These are phyloP conservation scores for Acanthamoeba sp. DNA, from an alignment of 208 protist species.

Conservation along the genomic window DNA sequence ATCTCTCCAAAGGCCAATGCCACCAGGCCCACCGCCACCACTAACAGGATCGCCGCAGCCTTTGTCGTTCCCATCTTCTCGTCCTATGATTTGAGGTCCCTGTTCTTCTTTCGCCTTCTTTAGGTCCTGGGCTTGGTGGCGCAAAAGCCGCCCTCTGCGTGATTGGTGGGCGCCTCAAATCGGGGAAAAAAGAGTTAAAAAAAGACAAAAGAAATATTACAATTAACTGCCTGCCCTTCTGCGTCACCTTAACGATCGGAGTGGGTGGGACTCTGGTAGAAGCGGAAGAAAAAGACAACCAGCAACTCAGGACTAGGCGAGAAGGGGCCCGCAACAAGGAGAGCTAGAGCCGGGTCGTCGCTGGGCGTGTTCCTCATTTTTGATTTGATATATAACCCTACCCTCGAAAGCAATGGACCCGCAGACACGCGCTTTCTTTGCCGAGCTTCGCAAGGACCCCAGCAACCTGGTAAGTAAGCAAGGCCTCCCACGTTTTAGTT, in stretches of 20 bases:
- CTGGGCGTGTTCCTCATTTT: no score
- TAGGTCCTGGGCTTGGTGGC: no score
- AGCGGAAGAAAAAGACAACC: background rate
- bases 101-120: no score
- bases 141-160: no score
- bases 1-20: background rate
- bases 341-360: no score
- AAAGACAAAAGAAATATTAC: no score
- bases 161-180: background rate
- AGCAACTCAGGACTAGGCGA: background rate
- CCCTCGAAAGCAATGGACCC: background rate
- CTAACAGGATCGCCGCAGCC: no score
- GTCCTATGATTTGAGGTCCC: no score
- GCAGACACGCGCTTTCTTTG: constrained; percentile 59
- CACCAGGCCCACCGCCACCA: background rate
- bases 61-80: no score
- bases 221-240: no score
- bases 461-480: background rate
- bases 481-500: background rate
- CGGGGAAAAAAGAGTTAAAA: no score
- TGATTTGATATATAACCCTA: background rate
- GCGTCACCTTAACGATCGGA: background rate
- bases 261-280: background rate
- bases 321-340: background rate
- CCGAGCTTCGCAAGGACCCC: constrained; percentile 30